Evolutionary conservation across 345 rosid species (phyloP), one percentile per base, ranked within the genome.

Genomic region (Euphorbia pulcherrima): DNA sequence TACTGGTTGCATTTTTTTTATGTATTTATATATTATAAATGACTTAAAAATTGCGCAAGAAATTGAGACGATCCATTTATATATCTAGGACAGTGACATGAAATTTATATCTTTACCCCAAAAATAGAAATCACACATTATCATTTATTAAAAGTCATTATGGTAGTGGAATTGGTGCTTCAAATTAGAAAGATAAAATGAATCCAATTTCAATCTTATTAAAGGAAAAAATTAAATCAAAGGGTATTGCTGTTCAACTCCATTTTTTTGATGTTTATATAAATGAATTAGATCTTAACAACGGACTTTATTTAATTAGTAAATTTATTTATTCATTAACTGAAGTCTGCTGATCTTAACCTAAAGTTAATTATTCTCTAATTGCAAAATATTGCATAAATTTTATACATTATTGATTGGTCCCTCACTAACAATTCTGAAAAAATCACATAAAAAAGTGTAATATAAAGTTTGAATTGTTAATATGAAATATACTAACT

Each of bases 301-400:
- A 65, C 52, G 62, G 60, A 65, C 72, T 67, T 71, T 62, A 53
- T 67, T 56, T 37, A 71, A 62, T 0, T 63, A 66, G 79, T 39
- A 64, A 71, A 1, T 65, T 48, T 39, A 50, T 9, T 44, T 54
- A 24, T 54, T 20, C 27, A 54, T 23, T 54, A 27, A 13, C 18
- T 9, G 26, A 0, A 11, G 11, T 10, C 14, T 29, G 21, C 18
- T 58, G 10, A 29, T 29, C 24, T 29, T 29, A 30, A 23, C 41
- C 60, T 4, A 17, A 48, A 48, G 17, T 48, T 48, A 48, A 33
- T 33, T 33, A 7, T 33, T 33, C 37, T 33, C 37, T 33, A 33
- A 33, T 33, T 33, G 37, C 37, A 33, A 3, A 33, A 33, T 33
- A 33, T 33, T 3, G 7, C 7, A 33, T 33, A 33, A 3, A 33